Evolutionary conservation across 164 flowering plant species (phyloP).

Genomic region (Kingdonia uniflora): DNA sequence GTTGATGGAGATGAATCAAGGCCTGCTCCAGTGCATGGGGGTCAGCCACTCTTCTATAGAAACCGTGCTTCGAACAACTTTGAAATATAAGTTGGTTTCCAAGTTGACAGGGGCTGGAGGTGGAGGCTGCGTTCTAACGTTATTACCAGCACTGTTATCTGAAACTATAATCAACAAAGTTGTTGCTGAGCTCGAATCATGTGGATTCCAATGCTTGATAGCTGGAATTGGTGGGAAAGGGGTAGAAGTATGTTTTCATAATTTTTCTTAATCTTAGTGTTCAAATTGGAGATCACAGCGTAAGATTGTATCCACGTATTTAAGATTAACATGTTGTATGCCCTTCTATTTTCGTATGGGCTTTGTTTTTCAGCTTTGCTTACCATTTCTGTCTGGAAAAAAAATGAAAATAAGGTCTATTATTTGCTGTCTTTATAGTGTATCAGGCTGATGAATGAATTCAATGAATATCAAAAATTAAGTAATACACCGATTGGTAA

Average conservation of each 20-base stretch:
- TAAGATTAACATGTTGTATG: no score
- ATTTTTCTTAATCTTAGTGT: conserved; percentile 22
- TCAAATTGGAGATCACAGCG: conserved; percentile 4
- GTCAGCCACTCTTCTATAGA: conserved; percentile 92
- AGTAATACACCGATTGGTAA: no score
- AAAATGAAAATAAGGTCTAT: no score
- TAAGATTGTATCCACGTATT: no score
- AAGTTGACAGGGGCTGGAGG: conserved; percentile 99
- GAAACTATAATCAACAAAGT: conserved; percentile 60
- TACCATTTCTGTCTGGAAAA: no score
- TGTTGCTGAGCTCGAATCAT: conserved; percentile 59
- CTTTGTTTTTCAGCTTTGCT: no score
- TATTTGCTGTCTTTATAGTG: no score
- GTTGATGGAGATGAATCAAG: conserved; percentile 95
- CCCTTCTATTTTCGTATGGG: no score
- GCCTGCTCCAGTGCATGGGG: conserved; percentile 94
- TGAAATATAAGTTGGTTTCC: conserved; percentile 71
- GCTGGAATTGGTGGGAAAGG: conserved; percentile 80
- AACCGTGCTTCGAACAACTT: conserved; percentile 71
- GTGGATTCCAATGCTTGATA: conserved; percentile 73
- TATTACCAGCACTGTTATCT: conserved; percentile 60
- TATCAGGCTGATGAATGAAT: no score
- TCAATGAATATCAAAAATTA: no score
- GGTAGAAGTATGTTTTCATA: conserved; percentile 41
- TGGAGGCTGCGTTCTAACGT: conserved; percentile 94